Evolutionary conservation across 2,329 filamentous ascomycete species (phyloP), one percentile per base, ranked within the genome.

Genomic region (Cladosporium phlei): DNA sequence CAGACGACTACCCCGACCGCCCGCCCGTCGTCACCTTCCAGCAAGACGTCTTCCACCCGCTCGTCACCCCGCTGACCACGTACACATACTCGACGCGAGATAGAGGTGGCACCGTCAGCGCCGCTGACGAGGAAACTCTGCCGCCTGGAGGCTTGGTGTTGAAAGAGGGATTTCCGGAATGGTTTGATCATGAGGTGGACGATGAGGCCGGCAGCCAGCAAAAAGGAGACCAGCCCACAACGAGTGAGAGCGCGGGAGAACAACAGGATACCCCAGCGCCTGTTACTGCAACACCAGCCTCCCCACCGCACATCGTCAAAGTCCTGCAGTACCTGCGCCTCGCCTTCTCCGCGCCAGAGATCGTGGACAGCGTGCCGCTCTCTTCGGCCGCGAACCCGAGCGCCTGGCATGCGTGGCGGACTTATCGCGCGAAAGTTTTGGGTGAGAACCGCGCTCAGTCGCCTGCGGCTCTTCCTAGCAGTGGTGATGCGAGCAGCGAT

Each of bases 31-130:
- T 98, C 55, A 91, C 85, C 46, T 95, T 98, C 67, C 79, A 82
- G 35, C 94, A 88, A 56, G 91, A 97, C 64, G 85, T 97, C 56
- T 98, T 97, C 66, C 91, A 98, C 65, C 91, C 91, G 14, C 76
- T 98, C 32, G 83, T 97, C 55, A 89, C 90, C 6, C 90, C 93
- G 28, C 76, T 94, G 52, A 95, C 89, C n/a, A 95, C 88, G 3
- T 94, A 95, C 68, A 93, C 88, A 62, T 94, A 95, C 71, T 86
- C 88, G 32, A 89, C 87, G 52, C 83, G 85, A 48, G 80, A 85
- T 27, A 80, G 86, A 51, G 83, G 79, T 47, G 87, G 86, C 38
- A 88, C 87, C 0, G 84, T 90, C 52, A 91, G 86, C 63, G 87
- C 88, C 7, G 85, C 82, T 2, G 88, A 95, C 57, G 83, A 88